Evolutionary conservation across 2,329 filamentous ascomycete genomes (phyloP).

Genomic region (Aspergillus nomiae): DNA sequence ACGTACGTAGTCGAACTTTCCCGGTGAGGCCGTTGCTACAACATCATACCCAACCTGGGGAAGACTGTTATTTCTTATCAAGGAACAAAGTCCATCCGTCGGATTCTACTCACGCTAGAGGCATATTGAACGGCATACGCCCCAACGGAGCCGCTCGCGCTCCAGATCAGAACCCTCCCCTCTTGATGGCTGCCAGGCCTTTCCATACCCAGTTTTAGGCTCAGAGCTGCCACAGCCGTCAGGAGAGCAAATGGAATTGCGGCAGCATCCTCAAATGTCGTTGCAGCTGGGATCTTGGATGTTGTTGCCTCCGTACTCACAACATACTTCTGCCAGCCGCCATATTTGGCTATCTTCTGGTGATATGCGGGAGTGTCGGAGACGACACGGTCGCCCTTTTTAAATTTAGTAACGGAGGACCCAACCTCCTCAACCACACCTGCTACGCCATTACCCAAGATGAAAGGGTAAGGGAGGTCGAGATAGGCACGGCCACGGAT

Average conservation of each 20-base stretch:
- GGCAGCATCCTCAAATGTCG: conserved; percentile 6
- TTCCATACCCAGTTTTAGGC: too few species aligned
- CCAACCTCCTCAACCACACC: conserved; percentile 1
- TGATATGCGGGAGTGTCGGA: conserved; percentile 8
- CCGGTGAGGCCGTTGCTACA: too few species aligned
- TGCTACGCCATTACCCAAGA: background rate
- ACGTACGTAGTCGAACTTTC: too few species aligned
- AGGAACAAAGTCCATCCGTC: too few species aligned
- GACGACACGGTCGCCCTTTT: conserved; percentile 5
- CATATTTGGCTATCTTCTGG: background rate
- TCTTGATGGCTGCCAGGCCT: background rate
- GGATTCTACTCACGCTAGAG: background rate
- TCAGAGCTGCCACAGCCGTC: too few species aligned
- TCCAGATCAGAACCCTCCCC: conserved; percentile 7
- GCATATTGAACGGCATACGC: conserved; percentile 8
- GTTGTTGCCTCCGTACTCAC: conserved; percentile 1
- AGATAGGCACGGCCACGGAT: too few species aligned
- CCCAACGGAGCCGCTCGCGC: conserved; percentile 6
- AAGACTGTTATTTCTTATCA: too few species aligned
- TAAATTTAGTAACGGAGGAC: background rate
- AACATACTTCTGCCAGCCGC: conserved; percentile 8
- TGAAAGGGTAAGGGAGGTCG: too few species aligned
- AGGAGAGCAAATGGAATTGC: background rate
- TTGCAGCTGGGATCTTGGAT: background rate
- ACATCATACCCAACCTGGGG: too few species aligned